These are phyloP conservation scores for Fulvia fulva DNA, from an alignment of 2,329 filamentous ascomycete species.

Conservation along the genomic window DNA sequence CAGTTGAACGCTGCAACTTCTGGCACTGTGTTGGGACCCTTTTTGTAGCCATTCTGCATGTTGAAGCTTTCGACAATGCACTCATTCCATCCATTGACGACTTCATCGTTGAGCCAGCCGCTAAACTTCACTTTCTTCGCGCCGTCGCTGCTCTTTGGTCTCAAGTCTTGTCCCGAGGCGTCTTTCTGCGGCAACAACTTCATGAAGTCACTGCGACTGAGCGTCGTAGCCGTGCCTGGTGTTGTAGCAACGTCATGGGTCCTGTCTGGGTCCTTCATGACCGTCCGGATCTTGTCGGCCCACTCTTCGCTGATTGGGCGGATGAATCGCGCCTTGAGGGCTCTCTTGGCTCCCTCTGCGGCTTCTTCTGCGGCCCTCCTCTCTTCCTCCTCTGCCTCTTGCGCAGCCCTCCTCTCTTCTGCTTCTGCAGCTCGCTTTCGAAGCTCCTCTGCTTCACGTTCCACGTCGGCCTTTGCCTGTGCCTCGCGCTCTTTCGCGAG, in stretches of 20 bases:
- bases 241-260: neutral
- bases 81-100: slow-evolving; percentile 64
- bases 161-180: neutral
- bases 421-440: neutral
- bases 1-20: slow-evolving; percentile 62
- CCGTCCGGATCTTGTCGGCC: slow-evolving; percentile 36
- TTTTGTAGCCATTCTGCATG: slow-evolving; percentile 50
- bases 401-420: neutral
- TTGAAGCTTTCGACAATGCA: slow-evolving; percentile 57
- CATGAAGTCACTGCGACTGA: slow-evolving; percentile 51
- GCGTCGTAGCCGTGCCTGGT: neutral
- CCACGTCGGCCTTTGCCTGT: slow-evolving; percentile 5
- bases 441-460: slow-evolving; percentile 7
- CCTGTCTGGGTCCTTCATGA: slow-evolving; percentile 27
- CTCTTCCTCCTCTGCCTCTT: slow-evolving; percentile 5
- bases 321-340: slow-evolving; percentile 19
- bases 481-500: slow-evolving; percentile 1
- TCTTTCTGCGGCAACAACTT: slow-evolving; percentile 50
- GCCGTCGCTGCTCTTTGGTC: neutral
- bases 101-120: slow-evolving; percentile 73
- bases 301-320: slow-evolving; percentile 37
- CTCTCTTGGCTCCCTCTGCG: slow-evolving; percentile 10
- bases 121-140: neutral
- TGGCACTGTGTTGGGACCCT: slow-evolving; percentile 48
- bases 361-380: slow-evolving; percentile 1